Evolutionary conservation across 495 filamentous ascomycete species (phyloP).

Genomic region (Stereocaulon alpinum): DNA sequence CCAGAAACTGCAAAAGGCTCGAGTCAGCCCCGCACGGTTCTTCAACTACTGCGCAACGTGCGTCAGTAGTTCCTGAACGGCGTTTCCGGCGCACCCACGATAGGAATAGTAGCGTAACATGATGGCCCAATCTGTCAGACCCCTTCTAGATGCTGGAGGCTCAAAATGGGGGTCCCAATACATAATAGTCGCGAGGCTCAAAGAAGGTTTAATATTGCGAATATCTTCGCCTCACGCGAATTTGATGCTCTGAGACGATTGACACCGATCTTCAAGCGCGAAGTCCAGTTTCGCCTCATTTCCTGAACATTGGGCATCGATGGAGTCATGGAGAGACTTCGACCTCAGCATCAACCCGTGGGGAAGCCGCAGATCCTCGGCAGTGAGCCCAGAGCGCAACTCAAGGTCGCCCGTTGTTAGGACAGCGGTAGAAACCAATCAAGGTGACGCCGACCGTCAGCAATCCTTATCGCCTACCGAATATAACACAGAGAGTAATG

Average conservation of each 20-base stretch:
- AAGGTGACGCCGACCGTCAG: not conserved
- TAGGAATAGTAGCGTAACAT: no score
- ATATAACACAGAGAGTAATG: not conserved
- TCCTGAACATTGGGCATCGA: not conserved
- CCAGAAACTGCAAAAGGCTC: not conserved
- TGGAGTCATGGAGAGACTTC: not conserved
- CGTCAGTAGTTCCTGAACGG: no score
- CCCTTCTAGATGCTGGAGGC: not conserved
- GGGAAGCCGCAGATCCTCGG: not conserved
- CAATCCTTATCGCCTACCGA: not conserved
- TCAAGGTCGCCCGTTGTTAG: not conserved
- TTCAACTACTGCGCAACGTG: not conserved
- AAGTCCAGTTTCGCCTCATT: not conserved
- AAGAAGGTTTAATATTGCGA: not conserved
- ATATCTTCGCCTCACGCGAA: not conserved
- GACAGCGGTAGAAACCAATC: not conserved
- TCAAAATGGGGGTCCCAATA: not conserved
- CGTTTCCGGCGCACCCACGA: no score
- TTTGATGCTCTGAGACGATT: not conserved
- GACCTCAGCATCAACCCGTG: not conserved
- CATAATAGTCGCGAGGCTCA: conserved; percentile 1
- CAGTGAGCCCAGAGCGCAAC: not conserved
- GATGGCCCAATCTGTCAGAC: no score
- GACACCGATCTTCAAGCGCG: not conserved
- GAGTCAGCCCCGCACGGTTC: not conserved